These are phyloP conservation scores for Aspergillus aculeatinus DNA, from an alignment of 2,329 filamentous ascomycete genomes.

Conservation along the genomic window DNA sequence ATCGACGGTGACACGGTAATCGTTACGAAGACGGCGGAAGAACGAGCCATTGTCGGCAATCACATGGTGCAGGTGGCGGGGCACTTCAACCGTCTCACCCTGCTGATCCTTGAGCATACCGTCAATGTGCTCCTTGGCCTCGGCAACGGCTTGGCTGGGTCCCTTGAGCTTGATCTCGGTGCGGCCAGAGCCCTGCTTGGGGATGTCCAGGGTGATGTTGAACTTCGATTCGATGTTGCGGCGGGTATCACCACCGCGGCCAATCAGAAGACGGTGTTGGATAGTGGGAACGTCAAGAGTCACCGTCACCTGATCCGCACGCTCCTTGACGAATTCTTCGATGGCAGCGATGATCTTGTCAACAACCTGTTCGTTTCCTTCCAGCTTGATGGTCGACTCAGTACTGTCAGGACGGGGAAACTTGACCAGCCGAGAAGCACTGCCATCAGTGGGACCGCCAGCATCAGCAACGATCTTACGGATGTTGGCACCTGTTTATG, in stretches of 20 bases:
- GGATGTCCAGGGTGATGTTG: slow-evolving; percentile 83
- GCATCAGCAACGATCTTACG: slow-evolving; percentile 82
- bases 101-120: slow-evolving; percentile 79
- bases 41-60: slow-evolving; percentile 83
- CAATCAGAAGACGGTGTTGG: slow-evolving; percentile 89
- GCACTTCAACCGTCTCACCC: slow-evolving; percentile 82
- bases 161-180: slow-evolving; percentile 86
- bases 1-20: slow-evolving; percentile 86
- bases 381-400: slow-evolving; percentile 80
- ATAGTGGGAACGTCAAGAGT: slow-evolving; percentile 79
- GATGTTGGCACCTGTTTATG: slow-evolving; percentile 70
- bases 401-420: slow-evolving; percentile 88
- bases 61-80: slow-evolving; percentile 76
- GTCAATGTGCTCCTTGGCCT: slow-evolving; percentile 80
- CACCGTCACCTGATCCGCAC: slow-evolving; percentile 78
- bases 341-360: slow-evolving; percentile 86
- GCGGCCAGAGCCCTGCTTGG: slow-evolving; percentile 79
- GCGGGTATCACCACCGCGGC: slow-evolving; percentile 84
- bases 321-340: slow-evolving; percentile 74
- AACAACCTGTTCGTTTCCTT: slow-evolving; percentile 79
- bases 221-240: slow-evolving; percentile 83
- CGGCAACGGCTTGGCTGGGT: slow-evolving; percentile 72
- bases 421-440: slow-evolving; percentile 84
- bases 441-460: slow-evolving; percentile 83
- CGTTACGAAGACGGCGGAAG: slow-evolving; percentile 84